phyloP scores from a whole-genome alignment of 768 basidiomycete species.

The Trametes punicea region DNA sequence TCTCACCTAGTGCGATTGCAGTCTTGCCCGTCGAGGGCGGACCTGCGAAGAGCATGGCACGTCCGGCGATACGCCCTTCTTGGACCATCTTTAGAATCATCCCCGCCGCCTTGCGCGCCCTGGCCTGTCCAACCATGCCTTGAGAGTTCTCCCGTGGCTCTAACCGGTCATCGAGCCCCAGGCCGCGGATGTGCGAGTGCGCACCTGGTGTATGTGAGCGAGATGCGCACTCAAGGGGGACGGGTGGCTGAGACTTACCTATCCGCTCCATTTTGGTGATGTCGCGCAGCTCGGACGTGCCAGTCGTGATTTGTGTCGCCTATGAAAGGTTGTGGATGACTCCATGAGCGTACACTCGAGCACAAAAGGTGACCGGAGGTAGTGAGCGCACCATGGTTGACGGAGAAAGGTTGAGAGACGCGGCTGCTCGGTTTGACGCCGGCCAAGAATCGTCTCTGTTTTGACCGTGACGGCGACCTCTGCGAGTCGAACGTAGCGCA shows the following conservation, averaged over 20 bases:
- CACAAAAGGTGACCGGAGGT: not conserved
- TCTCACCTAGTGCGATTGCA: conserved; percentile 87
- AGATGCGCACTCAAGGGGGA: not conserved
- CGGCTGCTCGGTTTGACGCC: conserved; percentile 32
- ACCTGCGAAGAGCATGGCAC: conserved; percentile 95
- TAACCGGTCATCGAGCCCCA: conserved; percentile 88
- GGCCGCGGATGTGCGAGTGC: conserved; percentile 92
- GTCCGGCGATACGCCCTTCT: conserved; percentile 91
- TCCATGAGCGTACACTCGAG: not conserved
- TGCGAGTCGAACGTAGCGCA: not conserved
- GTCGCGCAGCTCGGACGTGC: conserved; percentile 76
- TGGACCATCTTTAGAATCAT: conserved; percentile 99
- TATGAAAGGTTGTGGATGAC: conserved; percentile 13
- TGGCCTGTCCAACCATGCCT: conserved; percentile 96
- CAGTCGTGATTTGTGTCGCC: conserved; percentile 75
- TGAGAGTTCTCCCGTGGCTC: conserved; percentile 87
- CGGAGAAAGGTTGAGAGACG: conserved; percentile 23
- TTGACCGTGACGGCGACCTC: conserved; percentile 4
- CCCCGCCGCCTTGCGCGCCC: conserved; percentile 95
- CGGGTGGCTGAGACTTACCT: conserved; percentile 40
- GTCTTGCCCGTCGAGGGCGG: conserved; percentile 98
- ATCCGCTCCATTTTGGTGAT: conserved; percentile 94
- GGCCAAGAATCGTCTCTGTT: conserved; percentile 27
- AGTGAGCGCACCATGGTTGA: conserved; percentile 28
- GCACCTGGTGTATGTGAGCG: conserved; percentile 48